Evolutionary conservation across 1,284 basidiomycete species (phyloP), one percentile per base, ranked within the genome.

Genomic region (Puccinia sorghi): DNA sequence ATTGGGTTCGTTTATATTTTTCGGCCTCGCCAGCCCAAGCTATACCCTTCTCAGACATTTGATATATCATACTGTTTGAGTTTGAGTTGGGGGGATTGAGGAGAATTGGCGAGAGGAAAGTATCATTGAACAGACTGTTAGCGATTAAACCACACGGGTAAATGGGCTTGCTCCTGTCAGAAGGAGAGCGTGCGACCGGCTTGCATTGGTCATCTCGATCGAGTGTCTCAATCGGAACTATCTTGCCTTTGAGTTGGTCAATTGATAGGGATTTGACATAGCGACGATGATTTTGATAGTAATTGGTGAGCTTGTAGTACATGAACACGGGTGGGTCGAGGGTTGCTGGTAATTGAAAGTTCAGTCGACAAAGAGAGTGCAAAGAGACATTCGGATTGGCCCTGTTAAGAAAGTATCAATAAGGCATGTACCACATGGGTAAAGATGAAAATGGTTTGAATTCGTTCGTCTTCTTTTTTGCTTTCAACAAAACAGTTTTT

Each of bases 61-160:
- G 86, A 85, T 97, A 99, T 4, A 82, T 82, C 61, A 80, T 64
- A 32, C 81, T 81, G 9, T 66, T 50, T 64, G 75, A 66, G 32
- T 50, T 82, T 4, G 84, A 84, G 64, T 88, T 88, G 61, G 87
- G 82, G 0, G 89, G 86, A 82, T 89, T 90, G 22, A 88, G 83
- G 32, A 91, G 85, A 9, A 87, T 85, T 17, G 93, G 90, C 67
- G 87, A 87, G 25, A 88, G 87, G 84, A 91, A 93, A 1, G 94
- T 93, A 92, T 93, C 95, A 83, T 99, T 99, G 87, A 98, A 99
- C 9, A 94, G 79, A n/a, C 93, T 96, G 86, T 99, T 99, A 67
- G 97, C 97, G 81, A 99, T 97, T 81, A 99, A 87, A 48, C 97
- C 97, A 82, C 97, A 99, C 0, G 97, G 97, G 84, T 95, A 99